Base-by-base conservation (phyloP, 441 rosid genomes). In the Mallotus repandus region DNA sequence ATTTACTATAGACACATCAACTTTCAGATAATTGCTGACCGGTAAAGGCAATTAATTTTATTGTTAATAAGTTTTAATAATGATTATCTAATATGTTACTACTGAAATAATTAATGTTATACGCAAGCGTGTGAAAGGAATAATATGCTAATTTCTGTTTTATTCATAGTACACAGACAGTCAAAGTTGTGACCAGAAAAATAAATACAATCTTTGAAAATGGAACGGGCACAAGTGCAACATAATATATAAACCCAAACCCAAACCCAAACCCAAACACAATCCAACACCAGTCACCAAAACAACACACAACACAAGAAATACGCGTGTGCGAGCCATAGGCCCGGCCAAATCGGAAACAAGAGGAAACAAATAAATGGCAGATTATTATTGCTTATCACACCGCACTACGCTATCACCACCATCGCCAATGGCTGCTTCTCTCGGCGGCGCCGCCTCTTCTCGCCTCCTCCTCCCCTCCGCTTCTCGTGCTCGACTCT, bases 371-470 rank as follows among this genome's bases (percentile, higher is more conserved):
- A 55, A 62, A 50, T 43, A 49, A 67, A 79, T 84, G 90, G 81
- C 86, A 58, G 66, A 53, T 18, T 38, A 53, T 18, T 38, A 38
- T 38, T 25, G 45, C 21, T 10, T 62, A 66, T 76, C 83, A 50
- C 78, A 48, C 9, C 55, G 29, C 4, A 18, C 78, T 29, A 2
- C 79, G 12, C 38, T 56, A 16, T 71, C 80, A 11, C 78, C 74
- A 15, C 66, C 63, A 5, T 69, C 73, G 6, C 81, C 71, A 18
- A 94, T 92, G 97, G 87, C 87, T 92, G 87, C 87, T 50, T 85
- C 91, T 62, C 81, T 88, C 41, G 19, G 56, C 45, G 76, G 73
- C 85, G 80, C 80, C 86, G 82, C 84, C 86, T 79, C 84, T 81
- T 70, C 88, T 75, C 81, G 83, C 70, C 73, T 78, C 86, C 73